Base-by-base conservation (phyloP, 208 protist species). In the Vickermania spadyakhi region DNA sequence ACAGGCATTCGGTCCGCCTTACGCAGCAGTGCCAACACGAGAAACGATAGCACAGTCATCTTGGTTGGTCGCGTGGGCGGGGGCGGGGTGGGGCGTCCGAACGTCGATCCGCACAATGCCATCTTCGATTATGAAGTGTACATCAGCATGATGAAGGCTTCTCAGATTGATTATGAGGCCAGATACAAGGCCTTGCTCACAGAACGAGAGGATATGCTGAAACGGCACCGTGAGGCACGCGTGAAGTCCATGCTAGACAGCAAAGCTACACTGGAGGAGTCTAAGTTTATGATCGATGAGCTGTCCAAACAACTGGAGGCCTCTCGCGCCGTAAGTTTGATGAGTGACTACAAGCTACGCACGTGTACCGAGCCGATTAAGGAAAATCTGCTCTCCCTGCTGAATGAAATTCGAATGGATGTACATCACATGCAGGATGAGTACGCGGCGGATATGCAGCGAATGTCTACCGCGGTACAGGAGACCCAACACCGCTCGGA, bases 51-150 rank as follows among this genome's bases (percentile, higher is more conserved):
- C 36, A 56, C 52, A 5, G 5, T 22, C 22, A 21, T 22, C 13
- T 7, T 13, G n/a, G 11, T 28, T 13, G 25, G 25, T 7, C n/a
- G 52, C 22, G 11, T 28, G 7, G 56, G 25, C 58, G 36, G 45
- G 31, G 28, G 45, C 7, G 21, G 62, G 5, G 18, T 64, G 28
- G 23, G n/a, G 27, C 31, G 52, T 23, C 27, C 31, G 3, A 59
- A 61, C 50, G 29, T 23, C 28, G 27, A 67, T 76, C 5, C 84
- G 70, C 41, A 77, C 88, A 80, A 90, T 55, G 87, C 87, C 28
- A 79, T 91, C 51, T 91, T 91, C 64, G 84, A 91, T 62, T 91
- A 94, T 66, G 83, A 91, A 42, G 56, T 73, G 36, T 81, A 84
- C 49, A 60, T 80, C 11, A 58, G 52, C 29, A 22, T 60, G 23